Evolutionary conservation across 2,329 filamentous ascomycete species (phyloP).

Genomic region (Colletotrichum musicola): DNA sequence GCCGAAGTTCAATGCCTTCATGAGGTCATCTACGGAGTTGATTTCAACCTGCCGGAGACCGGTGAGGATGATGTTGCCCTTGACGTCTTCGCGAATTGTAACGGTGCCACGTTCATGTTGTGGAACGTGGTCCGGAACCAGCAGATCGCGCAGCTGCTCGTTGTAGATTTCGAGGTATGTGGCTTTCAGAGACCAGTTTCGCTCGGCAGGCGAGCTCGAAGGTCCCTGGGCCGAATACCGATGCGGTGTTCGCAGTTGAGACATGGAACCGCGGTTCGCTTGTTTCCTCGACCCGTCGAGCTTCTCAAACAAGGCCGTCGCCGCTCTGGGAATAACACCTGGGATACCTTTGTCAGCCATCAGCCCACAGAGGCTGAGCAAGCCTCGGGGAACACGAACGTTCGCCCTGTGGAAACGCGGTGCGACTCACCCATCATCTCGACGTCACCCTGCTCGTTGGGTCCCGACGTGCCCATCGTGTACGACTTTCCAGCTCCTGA

Average conservation of each 20-base stretch:
- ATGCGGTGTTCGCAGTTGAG: conserved; percentile 83
- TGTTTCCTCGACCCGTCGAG: conserved; percentile 70
- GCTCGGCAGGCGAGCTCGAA: conserved; percentile 66
- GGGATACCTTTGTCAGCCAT: conserved; percentile 15
- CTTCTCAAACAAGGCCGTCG: conserved; percentile 87
- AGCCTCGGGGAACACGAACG: not conserved
- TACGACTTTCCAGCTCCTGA: conserved; percentile 98
- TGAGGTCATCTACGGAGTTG: conserved; percentile 90
- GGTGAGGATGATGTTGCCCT: conserved; percentile 93
- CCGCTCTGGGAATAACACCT: conserved; percentile 97
- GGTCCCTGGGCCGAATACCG: conserved; percentile 75
- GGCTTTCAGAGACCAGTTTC: conserved; percentile 90
- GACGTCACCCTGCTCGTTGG: conserved; percentile 77
- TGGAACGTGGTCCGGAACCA: conserved; percentile 81
- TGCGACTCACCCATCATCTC: conserved; percentile 80
- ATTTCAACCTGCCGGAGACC: conserved; percentile 90
- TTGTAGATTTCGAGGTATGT: conserved; percentile 99
- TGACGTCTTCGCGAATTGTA: conserved; percentile 93
- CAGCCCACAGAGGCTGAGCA: not conserved
- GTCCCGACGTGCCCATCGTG: conserved; percentile 97
- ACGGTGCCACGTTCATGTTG: conserved; percentile 79
- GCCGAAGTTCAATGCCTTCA: conserved; percentile 90
- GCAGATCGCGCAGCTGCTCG: conserved; percentile 90
- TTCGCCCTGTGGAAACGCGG: not conserved
- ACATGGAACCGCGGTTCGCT: conserved; percentile 75